Evolutionary conservation across 148 eudicot species (phyloP).

Genomic region (Limonium bicolor): DNA sequence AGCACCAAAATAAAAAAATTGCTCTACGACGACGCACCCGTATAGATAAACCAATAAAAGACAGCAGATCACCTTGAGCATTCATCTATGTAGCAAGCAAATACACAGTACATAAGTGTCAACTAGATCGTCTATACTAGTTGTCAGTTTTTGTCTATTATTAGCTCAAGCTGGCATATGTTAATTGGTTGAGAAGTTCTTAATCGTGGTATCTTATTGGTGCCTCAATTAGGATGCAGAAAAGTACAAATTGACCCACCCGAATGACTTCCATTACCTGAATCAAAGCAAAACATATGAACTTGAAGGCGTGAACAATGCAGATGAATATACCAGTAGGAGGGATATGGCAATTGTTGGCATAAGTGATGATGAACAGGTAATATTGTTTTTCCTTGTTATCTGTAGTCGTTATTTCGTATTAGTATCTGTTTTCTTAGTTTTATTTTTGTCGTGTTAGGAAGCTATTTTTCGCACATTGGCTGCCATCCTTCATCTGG

Average conservation of each 20-base stretch:
- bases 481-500: slow-evolving; percentile 79
- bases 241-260: slow-evolving; percentile 68
- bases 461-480: slow-evolving; percentile 89
- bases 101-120: too few species aligned
- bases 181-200: too few species aligned
- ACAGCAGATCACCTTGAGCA: too few species aligned
- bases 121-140: slow-evolving; percentile 67
- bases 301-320: slow-evolving; percentile 63
- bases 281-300: slow-evolving; percentile 71
- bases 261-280: slow-evolving; percentile 67
- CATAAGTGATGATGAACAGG: slow-evolving; percentile 70
- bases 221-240: slow-evolving; percentile 44
- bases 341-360: slow-evolving; percentile 93
- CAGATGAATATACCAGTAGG: slow-evolving; percentile 73
- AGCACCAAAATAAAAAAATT: too few species aligned
- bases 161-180: too few species aligned
- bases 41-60: too few species aligned
- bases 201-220: too few species aligned
- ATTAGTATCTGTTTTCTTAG: slow-evolving; percentile 5
- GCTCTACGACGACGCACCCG: too few species aligned
- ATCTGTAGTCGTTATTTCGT: slow-evolving; percentile 2
- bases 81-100: too few species aligned
- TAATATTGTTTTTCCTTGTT: slow-evolving; percentile 6
- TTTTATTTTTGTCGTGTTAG: slow-evolving; percentile 19
- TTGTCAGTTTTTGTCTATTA: too few species aligned